phyloP scores from a whole-genome alignment of 1,284 basidiomycete genomes.

The Heterobasidion irregulare region DNA sequence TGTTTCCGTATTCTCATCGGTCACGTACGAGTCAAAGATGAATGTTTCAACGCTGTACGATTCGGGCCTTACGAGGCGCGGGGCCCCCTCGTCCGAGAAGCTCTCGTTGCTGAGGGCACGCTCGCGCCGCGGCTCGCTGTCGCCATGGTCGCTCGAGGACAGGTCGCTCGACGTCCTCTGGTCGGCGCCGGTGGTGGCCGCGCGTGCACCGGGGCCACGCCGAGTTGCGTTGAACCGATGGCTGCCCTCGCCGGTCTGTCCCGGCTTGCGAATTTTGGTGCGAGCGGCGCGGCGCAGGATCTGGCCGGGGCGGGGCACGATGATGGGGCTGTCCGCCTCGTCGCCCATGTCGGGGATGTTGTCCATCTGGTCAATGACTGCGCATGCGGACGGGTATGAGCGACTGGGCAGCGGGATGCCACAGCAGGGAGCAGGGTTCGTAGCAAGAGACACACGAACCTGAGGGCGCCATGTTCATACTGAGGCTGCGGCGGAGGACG shows the following conservation, averaged over 20 bases:
- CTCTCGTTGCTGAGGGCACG: constrained; percentile 15
- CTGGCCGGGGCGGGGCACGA: constrained; percentile 81
- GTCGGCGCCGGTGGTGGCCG: constrained; percentile 16
- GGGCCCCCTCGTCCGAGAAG: constrained; percentile 13
- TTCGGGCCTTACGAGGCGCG: constrained; percentile 39
- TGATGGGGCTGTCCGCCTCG: constrained; percentile 83
- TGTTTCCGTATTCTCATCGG: constrained; percentile 35
- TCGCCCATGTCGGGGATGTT: constrained; percentile 59
- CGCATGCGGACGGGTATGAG: background rate
- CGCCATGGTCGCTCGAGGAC: constrained; percentile 64
- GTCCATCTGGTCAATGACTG: constrained; percentile 62
- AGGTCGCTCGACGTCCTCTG: constrained; percentile 47
- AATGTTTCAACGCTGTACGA: constrained; percentile 71
- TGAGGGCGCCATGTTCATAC: constrained; percentile 78
- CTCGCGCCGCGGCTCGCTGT: constrained; percentile 23
- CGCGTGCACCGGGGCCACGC: constrained; percentile 28
- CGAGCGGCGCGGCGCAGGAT: constrained; percentile 88
- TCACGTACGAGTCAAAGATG: constrained; percentile 79
- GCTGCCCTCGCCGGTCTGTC: constrained; percentile 65
- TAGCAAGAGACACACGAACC: constrained; percentile 35
- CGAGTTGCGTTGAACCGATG: constrained; percentile 68
- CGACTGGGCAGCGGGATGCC: background rate
- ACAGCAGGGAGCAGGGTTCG: background rate
- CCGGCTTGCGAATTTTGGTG: constrained; percentile 93
- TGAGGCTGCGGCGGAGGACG: constrained; percentile 81